Percentiles rank a stretch among this genome's conserved stretches.
These are phyloP conservation scores for Neonectria sp. DNA, from an alignment of 2,329 filamentous ascomycete genomes.

Conservation along the genomic window DNA sequence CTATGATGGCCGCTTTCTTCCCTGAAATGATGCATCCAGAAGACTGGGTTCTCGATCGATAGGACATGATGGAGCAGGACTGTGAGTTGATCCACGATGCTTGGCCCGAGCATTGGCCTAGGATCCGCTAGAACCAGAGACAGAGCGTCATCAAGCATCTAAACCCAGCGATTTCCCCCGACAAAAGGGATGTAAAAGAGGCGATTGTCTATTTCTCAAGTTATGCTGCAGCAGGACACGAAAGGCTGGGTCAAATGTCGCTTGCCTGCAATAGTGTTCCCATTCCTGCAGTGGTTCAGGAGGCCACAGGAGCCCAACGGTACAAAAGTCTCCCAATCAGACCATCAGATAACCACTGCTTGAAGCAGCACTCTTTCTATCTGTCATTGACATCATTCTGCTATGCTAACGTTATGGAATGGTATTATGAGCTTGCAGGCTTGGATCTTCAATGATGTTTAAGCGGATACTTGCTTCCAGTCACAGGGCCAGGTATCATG, in stretches of 20 bases:
- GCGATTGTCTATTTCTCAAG: no score
- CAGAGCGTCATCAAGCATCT: neutral
- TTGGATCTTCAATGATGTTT: neutral
- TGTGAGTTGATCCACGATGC: neutral
- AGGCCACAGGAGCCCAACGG: neutral
- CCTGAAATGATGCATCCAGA: neutral
- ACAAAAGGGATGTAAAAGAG: neutral
- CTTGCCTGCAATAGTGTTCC: neutral
- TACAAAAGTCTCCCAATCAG: neutral
- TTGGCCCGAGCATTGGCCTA: neutral
- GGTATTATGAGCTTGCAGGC: neutral
- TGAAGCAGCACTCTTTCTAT: neutral
- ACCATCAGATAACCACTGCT: neutral
- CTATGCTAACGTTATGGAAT: no score
- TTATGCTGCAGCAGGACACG: neutral
- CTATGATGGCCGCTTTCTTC: conserved; percentile 13
- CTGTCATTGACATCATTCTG: neutral
- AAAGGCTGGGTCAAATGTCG: neutral
- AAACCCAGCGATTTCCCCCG: neutral
- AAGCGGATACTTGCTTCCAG: neutral
- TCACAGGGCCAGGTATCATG: neutral
- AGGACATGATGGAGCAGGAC: neutral
- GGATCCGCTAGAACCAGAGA: neutral
- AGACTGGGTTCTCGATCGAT: neutral
- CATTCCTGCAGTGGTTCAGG: neutral